Conservation (phyloP, 164 flowering plant species). For the Chimonanthus praecox region DNA sequence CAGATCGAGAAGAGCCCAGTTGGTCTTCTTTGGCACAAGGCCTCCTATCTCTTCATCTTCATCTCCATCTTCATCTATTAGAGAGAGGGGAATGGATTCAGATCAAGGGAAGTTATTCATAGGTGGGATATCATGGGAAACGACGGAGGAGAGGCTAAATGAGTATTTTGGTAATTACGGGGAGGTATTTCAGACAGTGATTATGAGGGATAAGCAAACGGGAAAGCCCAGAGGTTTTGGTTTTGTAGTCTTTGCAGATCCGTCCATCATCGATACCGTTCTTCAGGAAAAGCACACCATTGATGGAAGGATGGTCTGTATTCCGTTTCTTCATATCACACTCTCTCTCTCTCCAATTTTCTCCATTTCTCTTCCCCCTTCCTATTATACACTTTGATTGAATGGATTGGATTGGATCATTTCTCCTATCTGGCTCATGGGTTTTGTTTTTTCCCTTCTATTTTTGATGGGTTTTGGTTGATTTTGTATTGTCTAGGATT, state of each 20-base stretch:
- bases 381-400: background rate
- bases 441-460: background rate
- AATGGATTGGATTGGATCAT: background rate
- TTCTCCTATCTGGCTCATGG: background rate
- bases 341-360: background rate
- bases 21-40: background rate
- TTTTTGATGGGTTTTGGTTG: background rate
- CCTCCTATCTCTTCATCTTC: background rate
- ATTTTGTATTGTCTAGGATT: background rate
- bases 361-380: background rate
- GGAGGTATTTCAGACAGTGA: slow-evolving; percentile 67
- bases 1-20: background rate
- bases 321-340: background rate
- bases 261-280: slow-evolving; percentile 63
- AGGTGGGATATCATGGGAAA: slow-evolving; percentile 98
- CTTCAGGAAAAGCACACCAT: slow-evolving; percentile 80
- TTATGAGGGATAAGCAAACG: slow-evolving; percentile 72
- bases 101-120: slow-evolving; percentile 95
- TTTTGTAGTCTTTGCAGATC: slow-evolving; percentile 70
- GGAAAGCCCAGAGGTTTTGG: slow-evolving; percentile 73
- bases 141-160: slow-evolving; percentile 67
- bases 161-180: slow-evolving; percentile 79
- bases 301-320: slow-evolving; percentile 73
- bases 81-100: slow-evolving; percentile 57
- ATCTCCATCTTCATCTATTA: background rate